Evolutionary conservation across 768 basidiomycete genomes (phyloP), one percentile per base, ranked within the genome.

Genomic region (Exsudoporus frostii): DNA sequence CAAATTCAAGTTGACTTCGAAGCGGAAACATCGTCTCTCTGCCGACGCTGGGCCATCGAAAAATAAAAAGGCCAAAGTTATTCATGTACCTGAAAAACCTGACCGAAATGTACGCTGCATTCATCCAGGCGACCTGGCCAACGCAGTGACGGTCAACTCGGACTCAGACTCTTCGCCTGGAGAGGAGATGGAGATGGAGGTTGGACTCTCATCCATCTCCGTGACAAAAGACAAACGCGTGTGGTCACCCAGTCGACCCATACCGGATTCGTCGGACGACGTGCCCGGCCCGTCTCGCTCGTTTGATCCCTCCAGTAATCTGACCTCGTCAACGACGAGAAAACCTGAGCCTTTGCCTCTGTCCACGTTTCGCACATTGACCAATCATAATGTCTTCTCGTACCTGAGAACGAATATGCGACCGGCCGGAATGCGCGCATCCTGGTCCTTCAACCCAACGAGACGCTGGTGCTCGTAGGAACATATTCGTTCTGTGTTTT

Each of bases 401-500:
- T 50, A 22, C 34, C 34, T 19, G 59, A 40, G 33, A 54, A 33
- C 27, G 47, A 54, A 20, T 17, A 39, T 5, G 7, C 29, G 17
- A 47, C 36, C 15, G 37, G 20, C 55, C 48, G 41, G 10, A 55
- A 56, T 13, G 70, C 72, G 1, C 69, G 74, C 2, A 50, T 84
- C 2, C 46, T 88, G 30, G 60, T 75, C 3, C 68, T 91, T 10
- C 61, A 66, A 5, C 64, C 71, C 8, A 71, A 69, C 19, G 79
- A 90, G 57, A 79, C 79, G 0, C 61, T 92, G 7, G 77, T 86
- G 30, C 65, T 95, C n/a, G 72, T 88, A 8, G 94, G 94, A 5
- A 73, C 76, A 0, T 90, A 83, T 66, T 65, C 62, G 4, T 54
- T 96, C 15, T 75, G 76, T 0, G 78, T 93, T 24, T 63, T 94